Evolutionary conservation across 306 rosid genomes (phyloP).

Genomic region (Vigna hirtella): DNA sequence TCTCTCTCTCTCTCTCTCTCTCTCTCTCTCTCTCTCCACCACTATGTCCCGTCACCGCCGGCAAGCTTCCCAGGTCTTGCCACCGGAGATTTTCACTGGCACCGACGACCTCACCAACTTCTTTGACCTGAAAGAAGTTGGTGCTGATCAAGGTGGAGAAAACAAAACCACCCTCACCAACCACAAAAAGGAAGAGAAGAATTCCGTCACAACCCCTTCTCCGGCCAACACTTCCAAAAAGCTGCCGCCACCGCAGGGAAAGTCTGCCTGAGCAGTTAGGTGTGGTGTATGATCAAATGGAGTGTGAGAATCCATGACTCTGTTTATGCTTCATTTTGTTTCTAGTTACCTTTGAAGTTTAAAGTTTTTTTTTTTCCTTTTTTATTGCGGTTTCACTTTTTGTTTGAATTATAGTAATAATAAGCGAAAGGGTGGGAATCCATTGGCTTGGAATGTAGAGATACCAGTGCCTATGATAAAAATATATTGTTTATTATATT

Average conservation of each 20-base stretch:
- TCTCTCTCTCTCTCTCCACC: background rate
- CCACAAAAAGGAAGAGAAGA: background rate
- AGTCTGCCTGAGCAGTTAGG: conserved; percentile 32
- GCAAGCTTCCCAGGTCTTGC: conserved; percentile 37
- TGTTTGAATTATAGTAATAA: too few species aligned
- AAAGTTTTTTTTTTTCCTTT: background rate
- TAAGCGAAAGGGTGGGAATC: too few species aligned
- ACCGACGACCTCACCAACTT: conserved; percentile 15
- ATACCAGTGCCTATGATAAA: background rate
- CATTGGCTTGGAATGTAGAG: background rate
- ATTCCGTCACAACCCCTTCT: background rate
- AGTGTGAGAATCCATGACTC: background rate
- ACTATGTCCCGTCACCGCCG: conserved; percentile 52
- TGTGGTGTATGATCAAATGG: background rate
- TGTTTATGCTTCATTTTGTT: background rate
- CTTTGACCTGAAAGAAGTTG: background rate
- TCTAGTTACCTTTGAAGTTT: background rate
- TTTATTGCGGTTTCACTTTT: background rate
- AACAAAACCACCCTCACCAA: conserved; percentile 8
- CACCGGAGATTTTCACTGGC: conserved; percentile 39
- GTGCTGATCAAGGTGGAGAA: background rate
- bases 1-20: background rate
- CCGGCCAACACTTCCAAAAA: conserved; percentile 29
- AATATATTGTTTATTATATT: too few species aligned
- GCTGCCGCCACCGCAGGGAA: conserved; percentile 33